Evolutionary conservation across 352 stramenopile species (phyloP), one percentile per base, ranked within the genome.

Genomic region (Globisporangium rhizosaccharum): DNA sequence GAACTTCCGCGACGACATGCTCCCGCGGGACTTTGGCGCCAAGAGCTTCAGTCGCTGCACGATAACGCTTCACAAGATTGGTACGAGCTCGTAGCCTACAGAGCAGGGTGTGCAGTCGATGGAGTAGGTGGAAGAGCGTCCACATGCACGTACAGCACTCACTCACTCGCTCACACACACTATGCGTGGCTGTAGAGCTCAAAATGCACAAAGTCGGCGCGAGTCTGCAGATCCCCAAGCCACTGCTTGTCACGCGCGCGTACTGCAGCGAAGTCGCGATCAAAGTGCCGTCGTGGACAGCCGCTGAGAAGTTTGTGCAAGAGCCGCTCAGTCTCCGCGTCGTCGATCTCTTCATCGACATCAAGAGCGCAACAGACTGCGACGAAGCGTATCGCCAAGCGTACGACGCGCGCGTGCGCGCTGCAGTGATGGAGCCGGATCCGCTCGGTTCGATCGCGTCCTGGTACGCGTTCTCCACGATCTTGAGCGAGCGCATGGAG

Each of bases 381-480:
- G 76, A 77, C 18, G 67, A 77, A 2, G 61, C 78, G 10, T 65
- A 76, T n/a, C 67, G 66, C 9, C 55, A 56, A 26, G 61, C 68
- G 20, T 57, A 65, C 10, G 65, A 79, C 12, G 63, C 67, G n/a
- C 66, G 74, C 2, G 60, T 66, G 0, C 63, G 72, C 26, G 70
- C 69, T 7, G 75, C 75, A 0, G 61, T 72, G 28, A 59, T 85
- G 47, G 75, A 87, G 28, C 64, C 79, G 0, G 79, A 87, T 25
- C 79, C 77, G 17, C 63, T 90, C 20, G 79, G 79, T 2, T 87
- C 77, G 18, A 81, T 81, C 59, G 79, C 75, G 51, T 75, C 73
- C 3, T 79, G 74, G 77, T 79, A 85, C 47, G 65, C 68, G 50
- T 87, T 88, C 47, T 68, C 77, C 15, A 72, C 66, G 28, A 69